Conservation (phyloP, 2,329 filamentous ascomycete genomes). For the Alternaria solani region DNA sequence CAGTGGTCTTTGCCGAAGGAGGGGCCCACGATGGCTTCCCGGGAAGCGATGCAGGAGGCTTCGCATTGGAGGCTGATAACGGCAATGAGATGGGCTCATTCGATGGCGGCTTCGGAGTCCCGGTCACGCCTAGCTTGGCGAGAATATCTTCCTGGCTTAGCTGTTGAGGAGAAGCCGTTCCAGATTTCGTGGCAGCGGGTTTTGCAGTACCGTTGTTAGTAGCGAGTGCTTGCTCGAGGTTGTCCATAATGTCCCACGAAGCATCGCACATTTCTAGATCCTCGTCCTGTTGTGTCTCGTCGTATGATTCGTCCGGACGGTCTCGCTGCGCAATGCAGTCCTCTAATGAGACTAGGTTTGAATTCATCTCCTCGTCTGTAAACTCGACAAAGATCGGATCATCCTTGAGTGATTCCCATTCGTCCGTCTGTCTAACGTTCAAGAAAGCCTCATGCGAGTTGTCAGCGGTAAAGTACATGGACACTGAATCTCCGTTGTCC, state of each 20-base stretch:
- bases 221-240: constrained; percentile 51
- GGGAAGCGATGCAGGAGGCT: constrained; percentile 22
- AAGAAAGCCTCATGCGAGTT: constrained; percentile 56
- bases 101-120: constrained; percentile 47
- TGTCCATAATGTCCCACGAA: constrained; percentile 51
- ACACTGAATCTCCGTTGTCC: constrained; percentile 57
- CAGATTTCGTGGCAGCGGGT: constrained; percentile 3
- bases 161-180: constrained; percentile 14
- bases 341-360: constrained; percentile 52
- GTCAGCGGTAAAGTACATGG: constrained; percentile 58
- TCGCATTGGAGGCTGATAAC: constrained; percentile 18
- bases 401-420: constrained; percentile 59
- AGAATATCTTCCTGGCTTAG: constrained; percentile 50
- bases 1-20: background rate
- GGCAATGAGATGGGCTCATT: constrained; percentile 28
- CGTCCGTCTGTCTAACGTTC: constrained; percentile 59
- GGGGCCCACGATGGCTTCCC: constrained; percentile 27
- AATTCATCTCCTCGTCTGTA: constrained; percentile 48
- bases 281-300: constrained; percentile 33
- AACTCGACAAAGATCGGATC: constrained; percentile 61
- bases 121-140: constrained; percentile 48
- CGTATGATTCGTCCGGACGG: constrained; percentile 42
- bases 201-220: constrained; percentile 24
- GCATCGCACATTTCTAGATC: constrained; percentile 47
- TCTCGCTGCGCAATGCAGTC: constrained; percentile 54